Evolutionary conservation across 192 early-diverging fungal genomes (phyloP).

Genomic region (Geosiphon pyriformis): DNA sequence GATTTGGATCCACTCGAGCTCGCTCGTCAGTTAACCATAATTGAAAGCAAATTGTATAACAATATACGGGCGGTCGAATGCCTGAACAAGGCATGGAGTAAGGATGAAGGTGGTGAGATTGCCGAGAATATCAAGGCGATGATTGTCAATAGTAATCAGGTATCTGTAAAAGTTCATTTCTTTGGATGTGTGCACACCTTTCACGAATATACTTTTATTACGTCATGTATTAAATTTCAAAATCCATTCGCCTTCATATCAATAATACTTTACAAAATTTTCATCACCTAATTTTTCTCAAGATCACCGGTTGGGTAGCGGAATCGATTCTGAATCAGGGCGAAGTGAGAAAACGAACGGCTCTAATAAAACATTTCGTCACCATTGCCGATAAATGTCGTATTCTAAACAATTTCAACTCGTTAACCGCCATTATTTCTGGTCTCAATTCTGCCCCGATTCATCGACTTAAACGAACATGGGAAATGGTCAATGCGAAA

Average conservation of each 20-base stretch:
- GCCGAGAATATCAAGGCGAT: slow-evolving; percentile 85
- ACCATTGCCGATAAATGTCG: slow-evolving; percentile 64
- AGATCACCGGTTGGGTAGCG: slow-evolving; percentile 77
- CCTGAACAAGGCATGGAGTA: slow-evolving; percentile 85
- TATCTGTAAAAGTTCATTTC: slow-evolving; percentile 27
- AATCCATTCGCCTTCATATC: no score
- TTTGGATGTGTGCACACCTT: no score
- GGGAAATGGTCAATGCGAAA: slow-evolving; percentile 67
- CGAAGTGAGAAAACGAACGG: slow-evolving; percentile 74
- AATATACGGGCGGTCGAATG: slow-evolving; percentile 85
- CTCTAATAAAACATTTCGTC: slow-evolving; percentile 80
- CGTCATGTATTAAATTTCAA: no score
- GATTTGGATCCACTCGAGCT: slow-evolving; percentile 91
- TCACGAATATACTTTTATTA: no score
- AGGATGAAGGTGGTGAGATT: slow-evolving; percentile 52
- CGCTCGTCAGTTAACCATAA: slow-evolving; percentile 91
- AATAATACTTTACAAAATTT: no score
- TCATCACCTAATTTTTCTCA: no score
- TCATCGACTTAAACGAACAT: slow-evolving; percentile 84
- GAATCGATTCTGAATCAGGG: slow-evolving; percentile 74
- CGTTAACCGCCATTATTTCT: slow-evolving; percentile 84
- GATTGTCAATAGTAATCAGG: slow-evolving; percentile 78
- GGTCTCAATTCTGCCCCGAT: slow-evolving; percentile 86
- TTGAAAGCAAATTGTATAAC: slow-evolving; percentile 80
- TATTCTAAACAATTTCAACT: slow-evolving; percentile 89